Evolutionary conservation across 1,139 yeast genomes (phyloP).

Genomic region (Oligophagozyma castellii): DNA sequence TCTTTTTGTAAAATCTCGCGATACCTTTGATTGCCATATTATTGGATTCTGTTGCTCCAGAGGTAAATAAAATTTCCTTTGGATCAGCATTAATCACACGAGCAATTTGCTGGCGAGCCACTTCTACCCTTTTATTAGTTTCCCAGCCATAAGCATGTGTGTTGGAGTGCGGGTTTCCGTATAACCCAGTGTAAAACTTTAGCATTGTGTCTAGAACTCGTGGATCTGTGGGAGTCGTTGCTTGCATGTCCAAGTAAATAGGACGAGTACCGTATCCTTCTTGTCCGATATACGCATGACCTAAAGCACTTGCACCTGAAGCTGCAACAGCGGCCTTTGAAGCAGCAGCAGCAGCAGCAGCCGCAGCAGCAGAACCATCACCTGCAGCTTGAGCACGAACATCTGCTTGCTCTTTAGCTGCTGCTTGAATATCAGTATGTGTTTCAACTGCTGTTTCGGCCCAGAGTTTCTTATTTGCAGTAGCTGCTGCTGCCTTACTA

Average conservation of each 20-base stretch:
- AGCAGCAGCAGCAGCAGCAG: constrained; percentile 9
- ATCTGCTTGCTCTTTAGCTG: constrained; percentile 20
- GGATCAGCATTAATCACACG: constrained; percentile 83
- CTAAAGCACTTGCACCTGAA: constrained; percentile 23
- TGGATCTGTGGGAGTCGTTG: constrained; percentile 97
- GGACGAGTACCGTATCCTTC: constrained; percentile 57
- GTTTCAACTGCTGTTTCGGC: constrained; percentile 22
- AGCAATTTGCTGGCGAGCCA: constrained; percentile 73
- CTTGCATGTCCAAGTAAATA: constrained; percentile 88
- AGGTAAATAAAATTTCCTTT: constrained; percentile 89
- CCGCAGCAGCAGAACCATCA: constrained; percentile 9
- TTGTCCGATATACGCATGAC: constrained; percentile 27
- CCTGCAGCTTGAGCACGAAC: constrained; percentile 12
- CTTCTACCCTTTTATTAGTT: constrained; percentile 82
- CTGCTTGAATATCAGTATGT: constrained; percentile 23
- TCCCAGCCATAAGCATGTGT: constrained; percentile 99
- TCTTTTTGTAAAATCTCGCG: constrained; percentile 78
- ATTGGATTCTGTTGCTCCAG: constrained; percentile 96
- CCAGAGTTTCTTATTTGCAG: constrained; percentile 2
- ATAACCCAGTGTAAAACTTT: constrained; percentile 80
- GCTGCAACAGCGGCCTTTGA: constrained; percentile 10
- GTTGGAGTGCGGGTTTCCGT: constrained; percentile 95
- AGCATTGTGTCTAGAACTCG: constrained; percentile 91
- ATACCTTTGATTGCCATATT: constrained; percentile 93
- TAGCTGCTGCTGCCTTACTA: constrained; percentile 1